These are phyloP conservation scores for Fusarium sp. DNA, from an alignment of 2,329 filamentous ascomycete species.

Conservation along the genomic window DNA sequence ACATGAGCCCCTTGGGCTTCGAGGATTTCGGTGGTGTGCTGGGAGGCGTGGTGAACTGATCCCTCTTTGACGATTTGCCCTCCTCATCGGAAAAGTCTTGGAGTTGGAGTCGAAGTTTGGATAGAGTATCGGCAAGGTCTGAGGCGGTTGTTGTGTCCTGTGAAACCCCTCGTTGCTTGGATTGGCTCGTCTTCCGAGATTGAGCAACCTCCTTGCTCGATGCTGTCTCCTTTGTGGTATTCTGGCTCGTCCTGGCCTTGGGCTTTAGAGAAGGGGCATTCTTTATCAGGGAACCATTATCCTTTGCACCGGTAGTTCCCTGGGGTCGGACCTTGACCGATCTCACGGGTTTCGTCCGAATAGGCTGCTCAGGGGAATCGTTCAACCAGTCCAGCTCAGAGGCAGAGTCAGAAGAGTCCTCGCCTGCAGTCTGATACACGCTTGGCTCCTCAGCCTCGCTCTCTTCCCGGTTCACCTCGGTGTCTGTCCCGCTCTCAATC, in stretches of 20 bases:
- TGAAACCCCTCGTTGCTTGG: background rate
- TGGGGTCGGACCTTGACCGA: background rate
- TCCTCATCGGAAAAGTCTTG: slow-evolving; percentile 42
- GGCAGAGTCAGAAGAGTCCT: slow-evolving; percentile 31
- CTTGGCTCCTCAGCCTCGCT: slow-evolving; percentile 38
- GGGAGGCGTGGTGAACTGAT: slow-evolving; percentile 38
- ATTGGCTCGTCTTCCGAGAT: slow-evolving; percentile 10
- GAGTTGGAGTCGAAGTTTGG: slow-evolving; percentile 42
- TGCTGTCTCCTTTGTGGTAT: background rate
- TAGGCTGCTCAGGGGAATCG: slow-evolving; percentile 20
- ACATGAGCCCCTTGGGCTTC: slow-evolving; percentile 40
- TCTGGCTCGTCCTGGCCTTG: background rate
- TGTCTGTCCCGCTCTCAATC: slow-evolving; percentile 19
- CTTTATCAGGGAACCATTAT: background rate
- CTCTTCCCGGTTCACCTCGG: slow-evolving; percentile 12
- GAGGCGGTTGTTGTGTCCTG: slow-evolving; percentile 19
- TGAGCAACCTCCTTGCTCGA: slow-evolving; percentile 3
- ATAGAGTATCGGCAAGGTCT: slow-evolving; percentile 41
- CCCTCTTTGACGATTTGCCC: slow-evolving; percentile 2
- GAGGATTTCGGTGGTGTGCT: slow-evolving; percentile 34
- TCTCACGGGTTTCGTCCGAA: slow-evolving; percentile 3
- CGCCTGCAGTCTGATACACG: slow-evolving; percentile 41
- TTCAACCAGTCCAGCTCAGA: slow-evolving; percentile 34
- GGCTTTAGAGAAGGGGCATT: slow-evolving; percentile 17
- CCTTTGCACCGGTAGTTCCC: background rate